Conservation (phyloP, 805 yeast species). For the Soucietia sequanensis region DNA sequence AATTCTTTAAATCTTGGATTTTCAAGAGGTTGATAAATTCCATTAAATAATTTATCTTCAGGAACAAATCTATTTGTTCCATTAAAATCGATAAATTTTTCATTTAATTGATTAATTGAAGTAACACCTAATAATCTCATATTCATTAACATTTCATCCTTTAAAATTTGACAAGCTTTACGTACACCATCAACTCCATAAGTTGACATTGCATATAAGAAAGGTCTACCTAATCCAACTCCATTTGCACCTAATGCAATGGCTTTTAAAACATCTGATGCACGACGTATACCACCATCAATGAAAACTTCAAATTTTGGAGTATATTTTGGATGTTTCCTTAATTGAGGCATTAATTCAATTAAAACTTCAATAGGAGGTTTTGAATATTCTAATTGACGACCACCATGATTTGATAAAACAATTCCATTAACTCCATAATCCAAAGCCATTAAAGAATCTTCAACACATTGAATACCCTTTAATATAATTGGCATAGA, state of each 20-base stretch:
- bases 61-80: constrained; percentile 48
- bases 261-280: constrained; percentile 75
- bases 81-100: constrained; percentile 57
- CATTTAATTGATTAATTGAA: constrained; percentile 51
- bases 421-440: constrained; percentile 62
- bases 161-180: constrained; percentile 60
- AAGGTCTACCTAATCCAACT: constrained; percentile 74
- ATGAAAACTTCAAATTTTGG: constrained; percentile 60
- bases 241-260: constrained; percentile 75
- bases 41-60: constrained; percentile 52
- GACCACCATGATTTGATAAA: constrained; percentile 73
- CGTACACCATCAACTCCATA: constrained; percentile 76
- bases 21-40: constrained; percentile 56
- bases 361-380: constrained; percentile 63
- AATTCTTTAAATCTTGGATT: constrained; percentile 48
- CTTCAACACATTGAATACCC: constrained; percentile 69
- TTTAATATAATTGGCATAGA: constrained; percentile 46
- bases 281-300: constrained; percentile 79
- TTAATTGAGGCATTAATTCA: constrained; percentile 49
- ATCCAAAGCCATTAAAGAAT: constrained; percentile 56
- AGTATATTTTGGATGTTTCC: constrained; percentile 36
- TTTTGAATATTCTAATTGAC: constrained; percentile 62
- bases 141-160: constrained; percentile 60
- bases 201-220: constrained; percentile 73
- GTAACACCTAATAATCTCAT: constrained; percentile 67